phyloP scores from a whole-genome alignment of 495 filamentous ascomycete species.

The Aspergillus panamensis region DNA sequence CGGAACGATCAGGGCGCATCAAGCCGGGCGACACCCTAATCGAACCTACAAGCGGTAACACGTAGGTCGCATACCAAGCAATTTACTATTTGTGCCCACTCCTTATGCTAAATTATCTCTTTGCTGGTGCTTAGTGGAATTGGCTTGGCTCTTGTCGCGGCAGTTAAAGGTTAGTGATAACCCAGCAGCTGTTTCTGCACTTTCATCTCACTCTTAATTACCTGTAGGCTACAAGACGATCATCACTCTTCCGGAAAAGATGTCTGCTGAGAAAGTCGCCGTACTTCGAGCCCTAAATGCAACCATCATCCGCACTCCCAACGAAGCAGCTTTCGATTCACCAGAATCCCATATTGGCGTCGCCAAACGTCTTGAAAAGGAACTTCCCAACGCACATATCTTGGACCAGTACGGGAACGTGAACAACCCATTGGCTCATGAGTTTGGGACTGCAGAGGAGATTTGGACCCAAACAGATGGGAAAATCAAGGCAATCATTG shows the following conservation, averaged over 20 bases:
- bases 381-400: conserved; percentile 95
- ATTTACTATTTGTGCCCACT: neutral
- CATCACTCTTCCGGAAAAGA: conserved; percentile 98
- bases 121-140: conserved; percentile 61
- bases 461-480: conserved; percentile 89
- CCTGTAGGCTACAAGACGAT: conserved; percentile 80
- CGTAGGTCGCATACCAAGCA: conserved; percentile 46
- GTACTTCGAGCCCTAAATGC: conserved; percentile 90
- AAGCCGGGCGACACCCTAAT: conserved; percentile 97
- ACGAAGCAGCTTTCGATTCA: conserved; percentile 88
- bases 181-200: neutral
- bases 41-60: conserved; percentile 97
- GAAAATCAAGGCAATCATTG: conserved; percentile 81
- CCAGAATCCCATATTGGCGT: conserved; percentile 98
- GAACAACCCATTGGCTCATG: conserved; percentile 91
- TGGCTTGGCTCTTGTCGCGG: conserved; percentile 86
- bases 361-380: conserved; percentile 82
- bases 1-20: conserved; percentile 85
- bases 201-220: neutral
- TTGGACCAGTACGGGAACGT: conserved; percentile 92
- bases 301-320: conserved; percentile 96
- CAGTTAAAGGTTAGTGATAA: conserved; percentile 68
- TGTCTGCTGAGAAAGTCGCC: conserved; percentile 96
- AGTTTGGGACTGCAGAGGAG: conserved; percentile 92
- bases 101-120: conserved; percentile 20